Conservation (phyloP, 2,329 filamentous ascomycete genomes). For the Venturiaceae sp. region DNA sequence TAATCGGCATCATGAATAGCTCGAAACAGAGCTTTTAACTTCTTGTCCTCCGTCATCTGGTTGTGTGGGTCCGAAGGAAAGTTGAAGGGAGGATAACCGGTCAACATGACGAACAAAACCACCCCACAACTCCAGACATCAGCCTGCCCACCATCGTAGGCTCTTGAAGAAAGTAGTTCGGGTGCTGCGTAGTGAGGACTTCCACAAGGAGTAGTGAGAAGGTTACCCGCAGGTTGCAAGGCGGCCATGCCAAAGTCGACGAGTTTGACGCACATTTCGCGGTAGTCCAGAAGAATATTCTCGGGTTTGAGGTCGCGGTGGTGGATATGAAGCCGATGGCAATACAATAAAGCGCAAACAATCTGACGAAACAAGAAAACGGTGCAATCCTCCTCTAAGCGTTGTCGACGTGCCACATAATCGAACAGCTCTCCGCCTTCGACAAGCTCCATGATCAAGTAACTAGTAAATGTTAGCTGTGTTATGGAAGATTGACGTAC, state of each 20-base stretch:
- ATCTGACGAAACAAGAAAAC: conserved; percentile 88
- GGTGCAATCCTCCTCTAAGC: conserved; percentile 69
- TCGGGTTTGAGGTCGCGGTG: conserved; percentile 95
- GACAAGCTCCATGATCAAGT: conserved; percentile 89
- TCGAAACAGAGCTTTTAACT: conserved; percentile 55
- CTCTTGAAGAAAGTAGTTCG: conserved; percentile 48
- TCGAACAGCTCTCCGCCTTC: conserved; percentile 78
- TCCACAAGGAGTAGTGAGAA: conserved; percentile 82
- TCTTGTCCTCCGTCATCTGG: conserved; percentile 41
- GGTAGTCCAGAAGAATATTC: conserved; percentile 77
- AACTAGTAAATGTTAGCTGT: conserved; percentile 44
- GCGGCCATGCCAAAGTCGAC: conserved; percentile 98
- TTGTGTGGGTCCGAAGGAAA: conserved; percentile 26
- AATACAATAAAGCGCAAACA: conserved; percentile 83
- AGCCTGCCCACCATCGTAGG: conserved; percentile 75
- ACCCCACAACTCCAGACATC: conserved; percentile 86
- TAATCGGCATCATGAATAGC: conserved; percentile 40
- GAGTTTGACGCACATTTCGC: conserved; percentile 70
- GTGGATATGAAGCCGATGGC: conserved; percentile 89
- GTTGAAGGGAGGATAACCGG: conserved; percentile 72
- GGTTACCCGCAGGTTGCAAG: conserved; percentile 68
- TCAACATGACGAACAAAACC: conserved; percentile 75
- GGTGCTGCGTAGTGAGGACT: conserved; percentile 96
- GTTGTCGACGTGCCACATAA: conserved; percentile 66
- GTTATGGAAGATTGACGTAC: not conserved